Percentiles rank a stretch among this genome's conserved stretches.
Conservation (phyloP, 768 basidiomycete species). For the Mycena galericulata region DNA sequence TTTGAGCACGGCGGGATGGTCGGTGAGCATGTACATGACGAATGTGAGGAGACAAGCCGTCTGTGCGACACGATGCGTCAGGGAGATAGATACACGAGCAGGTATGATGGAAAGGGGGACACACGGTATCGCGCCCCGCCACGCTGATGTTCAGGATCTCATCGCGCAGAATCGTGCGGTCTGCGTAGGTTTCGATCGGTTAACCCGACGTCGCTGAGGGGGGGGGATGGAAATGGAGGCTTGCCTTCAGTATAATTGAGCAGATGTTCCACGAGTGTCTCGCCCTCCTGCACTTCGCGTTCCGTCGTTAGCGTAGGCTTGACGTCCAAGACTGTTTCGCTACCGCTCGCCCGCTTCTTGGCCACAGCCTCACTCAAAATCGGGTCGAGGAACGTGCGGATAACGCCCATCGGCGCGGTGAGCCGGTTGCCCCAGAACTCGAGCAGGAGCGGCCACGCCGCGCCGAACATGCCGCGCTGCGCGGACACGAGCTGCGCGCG, state of each 20-base stretch:
- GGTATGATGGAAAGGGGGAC: slow-evolving; percentile 10
- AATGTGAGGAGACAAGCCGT: too few species aligned
- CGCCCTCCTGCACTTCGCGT: slow-evolving; percentile 53
- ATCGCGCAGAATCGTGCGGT: too few species aligned
- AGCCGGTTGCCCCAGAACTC: slow-evolving; percentile 67
- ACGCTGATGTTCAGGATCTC: slow-evolving; percentile 59
- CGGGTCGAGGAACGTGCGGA: too few species aligned
- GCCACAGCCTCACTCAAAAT: too few species aligned
- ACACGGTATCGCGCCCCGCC: slow-evolving; percentile 59
- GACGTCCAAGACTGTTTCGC: slow-evolving; percentile 1
- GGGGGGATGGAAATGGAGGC: too few species aligned
- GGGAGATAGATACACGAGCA: not conserved
- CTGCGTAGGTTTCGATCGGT: slow-evolving; percentile 43
- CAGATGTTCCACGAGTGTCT: slow-evolving; percentile 64
- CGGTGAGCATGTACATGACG: too few species aligned
- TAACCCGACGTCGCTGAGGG: too few species aligned
- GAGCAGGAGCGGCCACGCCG: slow-evolving; percentile 61
- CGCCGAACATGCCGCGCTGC: slow-evolving; percentile 57
- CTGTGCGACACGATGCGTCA: slow-evolving; percentile 39
- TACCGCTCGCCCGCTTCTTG: too few species aligned
- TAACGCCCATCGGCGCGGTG: slow-evolving; percentile 56
- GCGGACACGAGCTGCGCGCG: too few species aligned
- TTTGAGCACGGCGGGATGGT: too few species aligned
- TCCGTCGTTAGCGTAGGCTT: too few species aligned
- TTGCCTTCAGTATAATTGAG: too few species aligned